Base-by-base conservation (phyloP, 2,329 filamentous ascomycete genomes). In the Lachnellula subtilissima region DNA sequence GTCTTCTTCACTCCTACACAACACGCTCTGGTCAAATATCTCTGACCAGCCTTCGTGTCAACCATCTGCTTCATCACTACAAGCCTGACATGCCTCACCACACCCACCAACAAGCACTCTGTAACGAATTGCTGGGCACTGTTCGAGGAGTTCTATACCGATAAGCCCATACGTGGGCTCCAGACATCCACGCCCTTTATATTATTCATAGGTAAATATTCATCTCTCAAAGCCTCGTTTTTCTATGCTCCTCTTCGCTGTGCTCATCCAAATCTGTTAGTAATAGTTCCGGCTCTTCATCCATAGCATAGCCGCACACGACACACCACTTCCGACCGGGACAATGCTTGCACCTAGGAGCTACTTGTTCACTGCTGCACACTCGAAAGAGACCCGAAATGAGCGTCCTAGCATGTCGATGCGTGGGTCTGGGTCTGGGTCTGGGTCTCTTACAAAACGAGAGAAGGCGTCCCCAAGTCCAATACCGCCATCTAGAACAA, bases 281-380 rank as follows among this genome's bases (percentile, higher is more conserved):
- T 47, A 25, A 47, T 47, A 47, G 45, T 32, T 14, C 25, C 45
- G 23, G 45, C 23, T 32, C 28, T 52, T 11, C 39, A 28, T 17
- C 48, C 48, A 50, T 50, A 36, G 35, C 35, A 28, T 36, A 32
- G 28, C 28, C 7, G 28, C 23, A 37, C 35, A 28, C 28, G 42
- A 23, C 45, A 46, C 42, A 19, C 28, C 22, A 39, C 50, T 50
- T 42, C n/a, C 11, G 47, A 42, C 39, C 43, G 19, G 32, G 55
- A 65, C 53, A 36, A 68, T 67, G 65, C 45, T 66, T 39, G 59
- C 61, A 55, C 62, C 65, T 23, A 55, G 65, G 50, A 62, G 58
- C 19, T 67, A 65, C 45, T 58, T 65, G 12, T 69, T 67, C 56
- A 61, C 61, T 50, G 35, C 61, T 37, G 51, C 58, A 32, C 48